Conservation (phyloP, 371 early-diverging fungal genomes). For the Hamiltosporidium magnivora region DNA sequence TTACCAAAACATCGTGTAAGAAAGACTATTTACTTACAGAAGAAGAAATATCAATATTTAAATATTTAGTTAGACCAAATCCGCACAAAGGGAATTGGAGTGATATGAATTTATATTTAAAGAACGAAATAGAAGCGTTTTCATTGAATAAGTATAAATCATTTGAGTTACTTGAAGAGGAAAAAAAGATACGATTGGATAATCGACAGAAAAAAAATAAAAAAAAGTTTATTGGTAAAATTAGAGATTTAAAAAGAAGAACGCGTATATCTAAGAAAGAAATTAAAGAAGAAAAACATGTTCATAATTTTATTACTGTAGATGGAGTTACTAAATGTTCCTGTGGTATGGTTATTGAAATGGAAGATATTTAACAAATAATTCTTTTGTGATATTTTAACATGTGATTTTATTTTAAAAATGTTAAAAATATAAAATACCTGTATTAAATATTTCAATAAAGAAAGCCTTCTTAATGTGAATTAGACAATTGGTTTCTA, state of each 20-base stretch:
- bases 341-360: conserved; percentile 51
- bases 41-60: conserved; percentile 39
- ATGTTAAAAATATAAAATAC: no score
- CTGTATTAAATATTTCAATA: no score
- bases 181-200: conserved; percentile 13
- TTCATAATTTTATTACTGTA: conserved; percentile 21
- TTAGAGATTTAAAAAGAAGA: conserved; percentile 33
- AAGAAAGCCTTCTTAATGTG: no score
- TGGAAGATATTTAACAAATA: conserved; percentile 39
- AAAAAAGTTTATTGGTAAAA: conserved; percentile 16
- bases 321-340: conserved; percentile 23
- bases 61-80: conserved; percentile 36
- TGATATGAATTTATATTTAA: conserved; percentile 49
- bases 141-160: conserved; percentile 38
- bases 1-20: conserved; percentile 46
- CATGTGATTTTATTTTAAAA: no score
- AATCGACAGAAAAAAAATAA: conserved; percentile 39
- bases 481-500: no score
- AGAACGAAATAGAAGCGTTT: conserved; percentile 36
- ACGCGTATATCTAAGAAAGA: conserved; percentile 5
- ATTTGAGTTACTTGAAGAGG: conserved; percentile 23
- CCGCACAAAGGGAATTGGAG: conserved; percentile 48
- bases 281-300: conserved; percentile 20
- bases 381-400: not conserved
- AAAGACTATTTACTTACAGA: conserved; percentile 45